Evolutionary conservation across 2,329 filamentous ascomycete species (phyloP).

Genomic region (Ceratocystis eucalypticola): DNA sequence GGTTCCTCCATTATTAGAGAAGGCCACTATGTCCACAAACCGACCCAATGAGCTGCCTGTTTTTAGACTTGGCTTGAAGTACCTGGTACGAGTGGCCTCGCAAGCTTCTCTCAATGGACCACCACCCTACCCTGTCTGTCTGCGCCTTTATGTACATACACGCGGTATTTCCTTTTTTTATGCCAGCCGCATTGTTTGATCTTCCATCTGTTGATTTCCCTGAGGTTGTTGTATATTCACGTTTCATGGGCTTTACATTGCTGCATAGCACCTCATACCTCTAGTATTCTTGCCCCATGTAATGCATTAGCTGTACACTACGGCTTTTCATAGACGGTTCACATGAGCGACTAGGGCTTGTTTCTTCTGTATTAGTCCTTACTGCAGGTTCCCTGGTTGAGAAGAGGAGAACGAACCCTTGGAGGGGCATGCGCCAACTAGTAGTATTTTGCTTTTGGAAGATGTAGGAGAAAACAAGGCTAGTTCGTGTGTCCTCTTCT

Average conservation of each 20-base stretch:
- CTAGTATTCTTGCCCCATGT: not conserved
- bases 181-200: not conserved
- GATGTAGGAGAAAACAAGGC: not conserved
- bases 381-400: not conserved
- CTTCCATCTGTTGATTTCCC: not conserved
- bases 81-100: not conserved
- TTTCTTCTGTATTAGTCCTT: not conserved
- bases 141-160: not conserved
- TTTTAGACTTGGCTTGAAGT: not conserved
- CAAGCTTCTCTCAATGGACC: not conserved
- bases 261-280: not conserved
- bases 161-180: not conserved
- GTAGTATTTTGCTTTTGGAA: not conserved
- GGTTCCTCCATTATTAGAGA: not conserved
- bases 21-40: not conserved
- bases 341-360: not conserved
- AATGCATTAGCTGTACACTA: not conserved
- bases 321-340: not conserved
- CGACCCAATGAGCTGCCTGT: not conserved
- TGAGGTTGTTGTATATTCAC: not conserved
- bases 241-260: not conserved
- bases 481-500: not conserved
- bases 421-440: too few relatives aligned
- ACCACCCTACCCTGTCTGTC: not conserved
- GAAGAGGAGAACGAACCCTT: not conserved